Conservation (phyloP, 768 basidiomycete genomes). For the Boletales sp. region DNA sequence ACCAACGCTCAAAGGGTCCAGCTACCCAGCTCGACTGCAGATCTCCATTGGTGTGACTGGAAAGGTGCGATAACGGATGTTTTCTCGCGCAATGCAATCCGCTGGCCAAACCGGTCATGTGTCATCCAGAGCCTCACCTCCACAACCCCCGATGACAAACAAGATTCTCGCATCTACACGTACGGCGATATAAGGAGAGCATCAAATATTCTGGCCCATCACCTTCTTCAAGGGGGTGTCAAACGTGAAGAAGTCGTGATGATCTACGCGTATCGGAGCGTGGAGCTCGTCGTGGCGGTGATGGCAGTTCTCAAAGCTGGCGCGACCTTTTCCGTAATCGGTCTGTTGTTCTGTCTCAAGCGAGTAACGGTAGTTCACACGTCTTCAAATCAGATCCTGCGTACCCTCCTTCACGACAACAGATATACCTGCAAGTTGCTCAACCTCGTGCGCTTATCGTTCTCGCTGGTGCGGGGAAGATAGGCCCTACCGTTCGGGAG, state of each 20-base stretch:
- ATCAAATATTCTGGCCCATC: slow-evolving; percentile 86
- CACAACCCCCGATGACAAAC: slow-evolving; percentile 33
- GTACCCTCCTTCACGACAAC: slow-evolving; percentile 91
- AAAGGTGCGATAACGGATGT: slow-evolving; percentile 96
- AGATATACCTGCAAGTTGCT: slow-evolving; percentile 88
- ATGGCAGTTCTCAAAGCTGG: slow-evolving; percentile 96
- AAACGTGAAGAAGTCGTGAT: slow-evolving; percentile 95
- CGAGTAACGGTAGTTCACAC: not conserved
- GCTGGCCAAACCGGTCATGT: slow-evolving; percentile 79
- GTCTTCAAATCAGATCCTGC: slow-evolving; percentile 69
- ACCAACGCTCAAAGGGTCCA: slow-evolving; percentile 64
- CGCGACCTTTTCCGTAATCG: slow-evolving; percentile 95
- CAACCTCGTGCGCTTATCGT: slow-evolving; percentile 89
- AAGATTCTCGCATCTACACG: slow-evolving; percentile 61
- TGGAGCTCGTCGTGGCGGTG: slow-evolving; percentile 94
- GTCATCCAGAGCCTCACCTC: slow-evolving; percentile 75
- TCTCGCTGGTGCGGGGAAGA: slow-evolving; percentile 83
- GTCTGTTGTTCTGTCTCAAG: slow-evolving; percentile 41
- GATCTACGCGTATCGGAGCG: slow-evolving; percentile 94
- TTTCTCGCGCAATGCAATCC: slow-evolving; percentile 82
- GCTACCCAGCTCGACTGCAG: slow-evolving; percentile 80
- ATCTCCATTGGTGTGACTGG: slow-evolving; percentile 97
- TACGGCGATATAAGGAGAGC: slow-evolving; percentile 82
- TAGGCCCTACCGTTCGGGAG: slow-evolving; percentile 76
- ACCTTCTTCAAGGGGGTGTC: slow-evolving; percentile 81